Evolutionary conservation across 352 stramenopile species (phyloP), one percentile per base, ranked within the genome.

Genomic region (Phytophthora litchii): DNA sequence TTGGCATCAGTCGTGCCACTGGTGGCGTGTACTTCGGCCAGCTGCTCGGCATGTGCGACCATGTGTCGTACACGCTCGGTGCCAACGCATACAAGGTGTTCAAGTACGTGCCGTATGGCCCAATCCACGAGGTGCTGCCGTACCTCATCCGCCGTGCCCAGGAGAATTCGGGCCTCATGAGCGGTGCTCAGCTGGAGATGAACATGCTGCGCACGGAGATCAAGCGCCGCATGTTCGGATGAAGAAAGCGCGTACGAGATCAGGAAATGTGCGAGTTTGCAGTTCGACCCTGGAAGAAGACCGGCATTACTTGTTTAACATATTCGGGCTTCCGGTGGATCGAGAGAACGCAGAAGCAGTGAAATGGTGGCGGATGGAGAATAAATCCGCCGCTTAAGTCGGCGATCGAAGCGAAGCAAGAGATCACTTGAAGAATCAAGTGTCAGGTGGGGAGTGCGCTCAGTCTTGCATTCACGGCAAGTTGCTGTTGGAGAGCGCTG

Each of bases 81-180:
- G 73, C 70, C n/a, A 64, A 92, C 42, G 83, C 83, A 14, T 99
- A 97, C 73, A 92, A 92, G 67, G 94, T 94, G 34, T 99, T 97
- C 82, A 99, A 99, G 80, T 99, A 99, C 67, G 78, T 99, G 31
- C 97, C 97, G 21, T 99, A 99, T 72, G 97, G 97, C 10, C 76
- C 96, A 32, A 96, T 99, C 9, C 67, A 95, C 31, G 90, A 99
- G 67, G 96, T 99, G 25, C 85, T 99, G 60, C 97, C 97, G 19
- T 99, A 99, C 72, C 77, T 99, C 3, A 88, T 99, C 46, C 92
- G 97, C 20, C 89, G 97, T 45, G 96, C 96, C 4, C 89, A 98
- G 64, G 97, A 99, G 66, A 99, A 99, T 79, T 92, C 81, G 66
- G 90, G 82, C 3, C 65, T 97, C 41, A 91, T 98, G 75, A 92